A percentile compares a stretch with the other conserved stretches of the same genome.
Evolutionary conservation across 2,329 filamentous ascomycete genomes (phyloP).

Genomic region (Aureobasidium vineae): DNA sequence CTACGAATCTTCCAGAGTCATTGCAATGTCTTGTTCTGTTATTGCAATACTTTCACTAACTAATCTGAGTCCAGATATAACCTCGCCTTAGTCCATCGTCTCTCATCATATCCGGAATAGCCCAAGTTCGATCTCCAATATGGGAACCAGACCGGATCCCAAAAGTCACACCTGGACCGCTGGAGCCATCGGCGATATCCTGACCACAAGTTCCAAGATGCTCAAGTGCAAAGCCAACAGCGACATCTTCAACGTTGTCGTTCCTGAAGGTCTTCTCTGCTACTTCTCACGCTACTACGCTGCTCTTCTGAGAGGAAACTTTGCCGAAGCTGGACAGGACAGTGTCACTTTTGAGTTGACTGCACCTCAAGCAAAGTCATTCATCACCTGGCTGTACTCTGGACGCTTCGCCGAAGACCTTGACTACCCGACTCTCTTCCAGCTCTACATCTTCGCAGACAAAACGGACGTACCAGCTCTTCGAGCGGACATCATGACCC

Average conservation of each 20-base stretch:
- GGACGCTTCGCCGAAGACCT: background rate
- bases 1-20: background rate
- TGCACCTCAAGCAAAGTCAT: background rate
- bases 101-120: background rate
- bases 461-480: background rate
- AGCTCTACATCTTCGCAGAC: background rate
- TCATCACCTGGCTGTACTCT: background rate
- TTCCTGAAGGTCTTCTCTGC: constrained; percentile 6
- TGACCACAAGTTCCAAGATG: background rate
- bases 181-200: background rate
- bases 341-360: background rate
- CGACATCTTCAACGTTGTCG: background rate
- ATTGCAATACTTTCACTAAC: background rate
- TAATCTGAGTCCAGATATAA: background rate
- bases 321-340: background rate
- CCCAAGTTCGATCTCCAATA: background rate
- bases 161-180: background rate
- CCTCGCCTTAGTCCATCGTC: background rate
- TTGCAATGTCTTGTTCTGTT: background rate
- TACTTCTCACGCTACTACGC: constrained; percentile 11
- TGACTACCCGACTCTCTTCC: background rate
- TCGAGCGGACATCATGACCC: background rate
- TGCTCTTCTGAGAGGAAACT: background rate
- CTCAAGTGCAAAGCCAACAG: background rate
- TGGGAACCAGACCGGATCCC: background rate